Conservation (phyloP, 2,329 filamentous ascomycete genomes). For the Zymoseptoria passerinii region DNA sequence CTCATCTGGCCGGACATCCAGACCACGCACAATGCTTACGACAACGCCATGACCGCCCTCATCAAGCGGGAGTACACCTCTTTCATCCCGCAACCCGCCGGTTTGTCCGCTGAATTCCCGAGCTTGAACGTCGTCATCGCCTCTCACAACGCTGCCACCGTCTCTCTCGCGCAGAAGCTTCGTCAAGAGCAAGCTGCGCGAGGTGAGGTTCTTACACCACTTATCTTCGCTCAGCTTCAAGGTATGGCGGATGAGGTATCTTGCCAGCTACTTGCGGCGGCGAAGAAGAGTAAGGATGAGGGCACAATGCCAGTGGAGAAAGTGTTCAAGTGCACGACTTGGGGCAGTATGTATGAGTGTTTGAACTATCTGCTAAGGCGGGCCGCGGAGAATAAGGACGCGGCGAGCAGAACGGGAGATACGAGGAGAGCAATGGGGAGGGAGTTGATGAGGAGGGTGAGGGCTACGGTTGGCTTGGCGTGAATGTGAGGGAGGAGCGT, state of each 20-base stretch:
- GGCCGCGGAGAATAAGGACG: slow-evolving; percentile 56
- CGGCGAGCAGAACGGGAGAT: slow-evolving; percentile 46
- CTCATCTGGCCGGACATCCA: slow-evolving; percentile 48
- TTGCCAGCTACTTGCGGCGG: slow-evolving; percentile 44
- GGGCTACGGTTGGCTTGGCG: slow-evolving; percentile 12
- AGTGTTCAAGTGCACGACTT: slow-evolving; percentile 50
- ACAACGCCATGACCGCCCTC: slow-evolving; percentile 60
- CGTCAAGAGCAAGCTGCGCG: slow-evolving; percentile 38
- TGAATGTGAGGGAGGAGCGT: background rate
- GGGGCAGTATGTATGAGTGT: slow-evolving; percentile 60
- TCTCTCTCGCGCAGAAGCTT: slow-evolving; percentile 46
- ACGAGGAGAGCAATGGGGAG: slow-evolving; percentile 44
- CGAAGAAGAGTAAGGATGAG: slow-evolving; percentile 31
- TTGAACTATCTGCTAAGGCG: slow-evolving; percentile 61
- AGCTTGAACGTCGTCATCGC: slow-evolving; percentile 60
- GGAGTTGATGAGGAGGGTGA: slow-evolving; percentile 35
- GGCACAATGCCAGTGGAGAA: slow-evolving; percentile 25
- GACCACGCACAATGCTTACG: slow-evolving; percentile 55
- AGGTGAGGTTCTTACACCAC: slow-evolving; percentile 37
- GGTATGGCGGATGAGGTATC: slow-evolving; percentile 95
- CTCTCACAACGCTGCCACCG: slow-evolving; percentile 71
- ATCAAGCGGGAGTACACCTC: slow-evolving; percentile 55
- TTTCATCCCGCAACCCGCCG: slow-evolving; percentile 39
- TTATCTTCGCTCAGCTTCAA: slow-evolving; percentile 70
- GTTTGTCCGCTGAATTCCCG: slow-evolving; percentile 30